phyloP scores from a whole-genome alignment of 2,329 filamentous ascomycete species.

The Aspergillus chevalieri region DNA sequence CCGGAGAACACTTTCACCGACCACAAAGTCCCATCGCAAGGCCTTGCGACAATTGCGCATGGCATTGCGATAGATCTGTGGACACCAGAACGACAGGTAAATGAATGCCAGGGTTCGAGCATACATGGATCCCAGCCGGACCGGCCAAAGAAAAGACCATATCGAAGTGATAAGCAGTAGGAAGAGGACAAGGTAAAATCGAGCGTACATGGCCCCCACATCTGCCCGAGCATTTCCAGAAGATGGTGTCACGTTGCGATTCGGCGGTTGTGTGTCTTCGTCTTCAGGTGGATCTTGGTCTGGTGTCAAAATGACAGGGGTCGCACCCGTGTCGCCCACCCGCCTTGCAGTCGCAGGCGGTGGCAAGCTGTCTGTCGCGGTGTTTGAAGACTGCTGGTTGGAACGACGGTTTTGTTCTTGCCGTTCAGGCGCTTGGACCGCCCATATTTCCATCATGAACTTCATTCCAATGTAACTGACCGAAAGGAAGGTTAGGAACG shows the following conservation, averaged over 20 bases:
- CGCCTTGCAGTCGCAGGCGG: conserved; percentile 46
- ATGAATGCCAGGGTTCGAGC: conserved; percentile 59
- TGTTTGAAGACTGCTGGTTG: conserved; percentile 19
- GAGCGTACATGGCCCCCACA: conserved; percentile 54
- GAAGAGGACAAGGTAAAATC: conserved; percentile 57
- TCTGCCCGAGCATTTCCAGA: conserved; percentile 37
- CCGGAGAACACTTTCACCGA: conserved; percentile 74
- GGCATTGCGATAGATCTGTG: conserved; percentile 86
- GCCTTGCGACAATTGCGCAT: conserved; percentile 87
- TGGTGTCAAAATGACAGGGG: conserved; percentile 53
- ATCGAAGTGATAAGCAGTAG: conserved; percentile 54
- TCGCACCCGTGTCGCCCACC: conserved; percentile 43
- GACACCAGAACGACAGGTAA: conserved; percentile 87
- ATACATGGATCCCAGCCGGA: conserved; percentile 48
- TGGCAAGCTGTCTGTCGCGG: conserved; percentile 38
- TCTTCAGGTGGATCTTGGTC: conserved; percentile 50
- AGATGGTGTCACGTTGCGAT: conserved; percentile 27
- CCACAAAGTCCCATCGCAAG: conserved; percentile 82
- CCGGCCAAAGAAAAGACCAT: conserved; percentile 54
- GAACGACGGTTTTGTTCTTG: conserved; percentile 27
- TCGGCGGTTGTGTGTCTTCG: conserved; percentile 24
- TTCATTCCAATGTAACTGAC: conserved; percentile 59
- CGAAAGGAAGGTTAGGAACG: conserved; percentile 55
- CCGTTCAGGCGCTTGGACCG: conserved; percentile 48
- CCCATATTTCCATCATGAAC: conserved; percentile 63